Conservation (phyloP, 257 asterid species). For the Solanum etuberosum region DNA sequence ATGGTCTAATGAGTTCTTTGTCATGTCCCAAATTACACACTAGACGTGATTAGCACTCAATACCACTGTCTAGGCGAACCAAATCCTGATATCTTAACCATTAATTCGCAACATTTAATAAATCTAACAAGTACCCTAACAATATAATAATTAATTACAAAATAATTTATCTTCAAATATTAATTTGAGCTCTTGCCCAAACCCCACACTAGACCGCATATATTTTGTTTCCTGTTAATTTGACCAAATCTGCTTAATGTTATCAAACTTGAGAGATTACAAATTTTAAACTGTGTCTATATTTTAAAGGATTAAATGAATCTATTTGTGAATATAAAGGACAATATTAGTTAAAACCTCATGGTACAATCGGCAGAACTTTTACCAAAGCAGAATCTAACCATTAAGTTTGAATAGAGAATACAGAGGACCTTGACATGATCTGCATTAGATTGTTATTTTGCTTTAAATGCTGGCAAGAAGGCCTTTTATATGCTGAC, state of each 20-base stretch:
- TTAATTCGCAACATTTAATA: neutral
- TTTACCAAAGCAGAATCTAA: neutral
- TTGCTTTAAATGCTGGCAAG: neutral
- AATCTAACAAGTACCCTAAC: neutral
- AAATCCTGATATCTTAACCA: neutral
- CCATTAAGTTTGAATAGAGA: neutral
- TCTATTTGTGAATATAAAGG: neutral
- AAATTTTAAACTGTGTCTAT: neutral
- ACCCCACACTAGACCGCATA: neutral
- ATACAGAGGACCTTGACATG: neutral
- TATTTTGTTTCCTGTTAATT: neutral
- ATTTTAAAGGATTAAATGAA: neutral
- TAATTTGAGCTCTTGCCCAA: neutral
- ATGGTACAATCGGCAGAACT: neutral
- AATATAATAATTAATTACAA: too few species aligned
- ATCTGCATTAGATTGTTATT: neutral
- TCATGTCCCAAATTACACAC: neutral
- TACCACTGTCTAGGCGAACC: neutral
- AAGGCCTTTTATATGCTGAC: neutral
- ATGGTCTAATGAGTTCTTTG: neutral
- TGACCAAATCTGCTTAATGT: neutral
- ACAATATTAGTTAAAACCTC: neutral
- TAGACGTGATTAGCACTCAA: neutral
- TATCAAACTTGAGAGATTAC: neutral
- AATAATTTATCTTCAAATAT: neutral